These are phyloP conservation scores for Rhizophora apiculata DNA, from an alignment of 345 rosid species.

Conservation along the genomic window DNA sequence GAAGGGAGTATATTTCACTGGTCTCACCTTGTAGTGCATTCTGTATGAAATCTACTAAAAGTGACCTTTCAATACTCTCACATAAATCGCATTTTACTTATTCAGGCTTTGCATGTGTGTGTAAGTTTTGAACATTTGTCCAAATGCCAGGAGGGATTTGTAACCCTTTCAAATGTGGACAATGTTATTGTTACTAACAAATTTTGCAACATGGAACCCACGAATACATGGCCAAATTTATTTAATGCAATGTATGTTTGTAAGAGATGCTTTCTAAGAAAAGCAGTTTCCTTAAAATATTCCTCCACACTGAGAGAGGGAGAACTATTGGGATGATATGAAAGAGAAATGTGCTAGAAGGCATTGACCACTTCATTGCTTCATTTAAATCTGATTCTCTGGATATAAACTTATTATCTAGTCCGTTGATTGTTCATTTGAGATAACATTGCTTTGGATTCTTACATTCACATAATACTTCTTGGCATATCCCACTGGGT, in stretches of 20 bases:
- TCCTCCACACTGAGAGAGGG: background rate
- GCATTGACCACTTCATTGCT: background rate
- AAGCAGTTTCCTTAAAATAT: no score
- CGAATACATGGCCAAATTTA: no score
- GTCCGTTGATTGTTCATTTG: no score
- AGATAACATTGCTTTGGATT: no score
- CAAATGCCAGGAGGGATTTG: background rate
- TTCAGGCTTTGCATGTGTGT: background rate
- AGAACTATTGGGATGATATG: background rate
- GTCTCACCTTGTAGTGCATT: background rate
- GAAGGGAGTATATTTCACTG: no score
- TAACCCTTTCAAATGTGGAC: no score
- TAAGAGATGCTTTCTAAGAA: no score
- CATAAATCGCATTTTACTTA: background rate
- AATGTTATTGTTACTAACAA: no score
- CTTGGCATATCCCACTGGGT: background rate
- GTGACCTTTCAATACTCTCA: background rate
- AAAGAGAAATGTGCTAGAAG: background rate
- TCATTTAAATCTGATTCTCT: background rate
- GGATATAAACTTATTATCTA: background rate
- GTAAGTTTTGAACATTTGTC: background rate
- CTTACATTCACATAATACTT: background rate
- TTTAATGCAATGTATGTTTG: no score
- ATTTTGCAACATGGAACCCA: no score
- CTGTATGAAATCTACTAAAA: no score